phyloP scores from a whole-genome alignment of 805 yeast species.

The Ogataea ramenticola region DNA sequence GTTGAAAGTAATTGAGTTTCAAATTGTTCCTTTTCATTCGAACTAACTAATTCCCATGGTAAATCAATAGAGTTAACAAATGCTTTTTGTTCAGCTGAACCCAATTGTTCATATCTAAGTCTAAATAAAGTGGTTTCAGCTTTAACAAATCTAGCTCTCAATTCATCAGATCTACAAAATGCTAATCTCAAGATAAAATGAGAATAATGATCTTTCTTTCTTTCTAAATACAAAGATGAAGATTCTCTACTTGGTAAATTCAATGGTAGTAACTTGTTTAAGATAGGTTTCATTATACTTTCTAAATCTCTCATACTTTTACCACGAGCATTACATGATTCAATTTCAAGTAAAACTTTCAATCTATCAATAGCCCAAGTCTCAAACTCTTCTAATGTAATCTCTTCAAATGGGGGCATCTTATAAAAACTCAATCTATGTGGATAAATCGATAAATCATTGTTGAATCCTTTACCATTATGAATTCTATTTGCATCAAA shows the following conservation, averaged over 20 bases:
- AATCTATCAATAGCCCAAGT: conserved; percentile 92
- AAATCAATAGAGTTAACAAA: conserved; percentile 63
- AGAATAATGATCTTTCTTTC: conserved; percentile 85
- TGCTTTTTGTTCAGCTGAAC: conserved; percentile 57
- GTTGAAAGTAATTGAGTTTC: conserved; percentile 48
- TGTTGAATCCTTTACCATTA: conserved; percentile 15
- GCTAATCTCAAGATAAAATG: conserved; percentile 86
- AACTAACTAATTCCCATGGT: conserved; percentile 62
- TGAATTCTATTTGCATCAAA: neutral
- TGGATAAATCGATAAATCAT: conserved; percentile 35
- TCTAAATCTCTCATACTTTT: conserved; percentile 61
- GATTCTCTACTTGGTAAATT: conserved; percentile 35
- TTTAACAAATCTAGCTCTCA: conserved; percentile 69
- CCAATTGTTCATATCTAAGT: conserved; percentile 60
- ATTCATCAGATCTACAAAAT: conserved; percentile 80
- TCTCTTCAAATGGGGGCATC: conserved; percentile 73
- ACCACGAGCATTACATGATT: conserved; percentile 61
- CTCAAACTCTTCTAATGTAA: conserved; percentile 89
- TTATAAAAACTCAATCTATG: conserved; percentile 68
- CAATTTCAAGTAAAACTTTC: conserved; percentile 77
- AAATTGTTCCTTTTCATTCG: conserved; percentile 50
- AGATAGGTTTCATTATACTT: conserved; percentile 52
- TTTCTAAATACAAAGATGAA: conserved; percentile 41
- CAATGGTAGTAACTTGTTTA: conserved; percentile 62
- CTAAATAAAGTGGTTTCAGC: conserved; percentile 72